A percentile compares a stretch with the other conserved stretches of the same genome.
Evolutionary conservation across 2,329 filamentous ascomycete species (phyloP).

Genomic region (Diaporthe humulicola): DNA sequence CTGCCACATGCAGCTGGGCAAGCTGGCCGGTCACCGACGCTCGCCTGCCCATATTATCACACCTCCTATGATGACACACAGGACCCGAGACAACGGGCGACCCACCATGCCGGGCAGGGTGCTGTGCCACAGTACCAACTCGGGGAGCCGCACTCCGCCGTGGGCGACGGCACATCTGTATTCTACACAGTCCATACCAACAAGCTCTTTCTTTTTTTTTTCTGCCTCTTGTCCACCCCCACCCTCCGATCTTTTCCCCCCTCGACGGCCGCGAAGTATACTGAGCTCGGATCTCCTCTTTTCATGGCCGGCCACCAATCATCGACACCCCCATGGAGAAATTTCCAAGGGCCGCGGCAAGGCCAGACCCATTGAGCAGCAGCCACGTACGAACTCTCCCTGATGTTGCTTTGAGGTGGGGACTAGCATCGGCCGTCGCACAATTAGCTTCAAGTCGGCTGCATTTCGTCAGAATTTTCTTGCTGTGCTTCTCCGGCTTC

Average conservation of each 20-base stretch:
- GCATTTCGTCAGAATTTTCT: conserved; percentile 40
- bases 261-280: conserved; percentile 23
- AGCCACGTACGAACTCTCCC: conserved; percentile 49
- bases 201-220: conserved; percentile 34
- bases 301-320: conserved; percentile 31
- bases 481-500: conserved; percentile 39
- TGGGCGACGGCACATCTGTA: conserved; percentile 30
- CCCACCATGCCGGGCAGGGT: conserved; percentile 26
- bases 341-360: conserved; percentile 27
- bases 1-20: conserved; percentile 34
- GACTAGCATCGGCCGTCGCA: conserved; percentile 45
- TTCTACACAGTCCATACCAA: conserved; percentile 31
- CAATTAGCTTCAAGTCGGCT: conserved; percentile 42
- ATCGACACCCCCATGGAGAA: conserved; percentile 32
- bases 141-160: conserved; percentile 30
- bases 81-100: conserved; percentile 33
- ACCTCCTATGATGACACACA: conserved; percentile 15
- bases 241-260: conserved; percentile 28
- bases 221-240: background rate
- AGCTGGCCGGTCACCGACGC: conserved; percentile 3
- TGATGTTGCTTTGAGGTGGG: conserved; percentile 46
- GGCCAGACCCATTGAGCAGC: conserved; percentile 47
- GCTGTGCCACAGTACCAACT: conserved; percentile 27
- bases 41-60: conserved; percentile 19
- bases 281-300: conserved; percentile 34